phyloP scores from a whole-genome alignment of 1,284 basidiomycete genomes.

The Lignosus rhinocerotis region DNA sequence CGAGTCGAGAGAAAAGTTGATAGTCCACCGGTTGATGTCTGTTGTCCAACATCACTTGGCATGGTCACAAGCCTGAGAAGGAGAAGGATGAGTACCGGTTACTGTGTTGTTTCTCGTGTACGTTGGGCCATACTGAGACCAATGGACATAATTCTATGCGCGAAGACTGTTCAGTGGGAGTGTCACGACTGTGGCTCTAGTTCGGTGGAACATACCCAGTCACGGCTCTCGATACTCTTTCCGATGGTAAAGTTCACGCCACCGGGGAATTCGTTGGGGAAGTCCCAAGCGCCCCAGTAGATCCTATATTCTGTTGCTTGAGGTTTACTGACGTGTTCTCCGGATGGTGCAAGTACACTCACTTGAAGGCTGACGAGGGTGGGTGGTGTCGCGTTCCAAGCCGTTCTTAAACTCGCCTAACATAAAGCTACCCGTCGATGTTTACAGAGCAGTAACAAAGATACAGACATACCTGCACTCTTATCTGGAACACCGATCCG shows the following conservation, averaged over 20 bases:
- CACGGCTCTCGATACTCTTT: conserved; percentile 23
- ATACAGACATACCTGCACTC: background rate
- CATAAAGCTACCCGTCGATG: background rate
- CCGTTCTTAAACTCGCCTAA: conserved; percentile 25
- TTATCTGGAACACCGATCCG: conserved; percentile 32
- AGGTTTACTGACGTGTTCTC: background rate
- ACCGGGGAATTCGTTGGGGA: conserved; percentile 30
- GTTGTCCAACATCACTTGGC: background rate
- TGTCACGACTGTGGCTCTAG: no score
- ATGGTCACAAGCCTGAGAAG: background rate
- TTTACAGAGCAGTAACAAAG: background rate
- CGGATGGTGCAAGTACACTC: background rate
- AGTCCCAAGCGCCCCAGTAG: conserved; percentile 34
- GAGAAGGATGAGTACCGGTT: conserved; percentile 4
- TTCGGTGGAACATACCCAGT: conserved; percentile 16
- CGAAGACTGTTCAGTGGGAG: background rate
- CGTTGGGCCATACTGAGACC: conserved; percentile 26
- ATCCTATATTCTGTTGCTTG: conserved; percentile 28
- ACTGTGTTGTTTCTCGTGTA: conserved; percentile 23
- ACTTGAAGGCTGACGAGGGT: conserved; percentile 27
- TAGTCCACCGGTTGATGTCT: conserved; percentile 31
- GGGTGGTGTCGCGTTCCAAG: conserved; percentile 24
- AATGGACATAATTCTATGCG: conserved; percentile 31
- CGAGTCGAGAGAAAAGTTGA: conserved; percentile 29
- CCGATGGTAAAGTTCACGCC: conserved; percentile 35